Evolutionary conservation across 192 early-diverging fungal species (phyloP), one percentile per base, ranked within the genome.

Genomic region (Ramicandelaber brevisporus): DNA sequence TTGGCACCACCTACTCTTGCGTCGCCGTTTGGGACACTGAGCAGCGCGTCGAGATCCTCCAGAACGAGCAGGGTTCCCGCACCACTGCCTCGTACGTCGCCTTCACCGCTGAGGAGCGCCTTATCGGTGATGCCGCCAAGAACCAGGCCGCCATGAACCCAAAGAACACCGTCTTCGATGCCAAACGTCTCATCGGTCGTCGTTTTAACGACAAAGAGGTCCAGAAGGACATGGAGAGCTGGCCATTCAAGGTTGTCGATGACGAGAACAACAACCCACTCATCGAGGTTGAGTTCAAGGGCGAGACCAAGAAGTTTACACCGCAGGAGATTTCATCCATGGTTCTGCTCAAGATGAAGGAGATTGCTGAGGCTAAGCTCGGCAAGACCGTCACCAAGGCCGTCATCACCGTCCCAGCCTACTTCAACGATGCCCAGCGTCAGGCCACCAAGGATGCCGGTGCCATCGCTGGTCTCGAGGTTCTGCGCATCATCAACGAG

Each of bases 1-100:
- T 93, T 50, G 88, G 88, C 45, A 93, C 88, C 39, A 95, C 82
- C 47, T 96, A 96, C 71, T 83, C 80, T 43, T 81, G 74, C 48
- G 74, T 81, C 40, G 77, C 62, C 61, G 72, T 76, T 9, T 62
- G 48, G 51, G 48, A 59, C 46, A 50, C 46, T 30, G 55, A 57
- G 39, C n/a, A n/a, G n/a, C 61, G 61, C 17, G 57, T 57, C 26
- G 72, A 76, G 53, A 68, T 72, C 29, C 73, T 80, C 54, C 68
- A 73, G 46, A 83, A 80, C 62, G 74, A 80, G 55, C 74, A 80
- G 55, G 79, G 77, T 67, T 73, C 76, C 63, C 77, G 74, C 37
- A 79, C 75, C 34, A 80, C 77, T 26, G 77, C 77, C 37, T 83
- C 79, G 34, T 78, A 78, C 29, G 77, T 83, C 25, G 77, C 77